These are phyloP conservation scores for Rutstroemia sp. DNA, from an alignment of 2,329 filamentous ascomycete species.

Conservation along the genomic window DNA sequence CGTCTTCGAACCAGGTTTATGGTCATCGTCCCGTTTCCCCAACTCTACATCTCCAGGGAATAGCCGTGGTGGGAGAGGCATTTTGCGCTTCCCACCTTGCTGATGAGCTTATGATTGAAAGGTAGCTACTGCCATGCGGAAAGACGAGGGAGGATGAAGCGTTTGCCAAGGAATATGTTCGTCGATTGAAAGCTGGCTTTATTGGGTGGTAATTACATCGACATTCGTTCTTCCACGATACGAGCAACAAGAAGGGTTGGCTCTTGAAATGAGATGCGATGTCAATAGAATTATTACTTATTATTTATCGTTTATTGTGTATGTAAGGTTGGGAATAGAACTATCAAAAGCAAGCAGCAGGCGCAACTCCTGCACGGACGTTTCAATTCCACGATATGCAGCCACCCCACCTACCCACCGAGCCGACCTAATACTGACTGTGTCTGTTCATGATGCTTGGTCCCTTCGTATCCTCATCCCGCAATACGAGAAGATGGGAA, in stretches of 20 bases:
- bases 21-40: slow-evolving; percentile 59
- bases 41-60: slow-evolving; percentile 52
- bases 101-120: slow-evolving; percentile 17
- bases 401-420: neutral
- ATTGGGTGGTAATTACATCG: neutral
- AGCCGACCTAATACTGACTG: neutral
- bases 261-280: neutral
- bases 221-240: neutral
- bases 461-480: no score
- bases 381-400: neutral
- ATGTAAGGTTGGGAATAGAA: neutral
- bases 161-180: neutral
- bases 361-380: neutral
- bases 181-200: neutral
- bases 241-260: neutral
- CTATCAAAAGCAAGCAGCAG: neutral
- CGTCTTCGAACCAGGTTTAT: slow-evolving; percentile 33
- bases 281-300: neutral
- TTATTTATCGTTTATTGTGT: no score
- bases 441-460: no score
- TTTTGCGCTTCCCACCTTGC: slow-evolving; percentile 25
- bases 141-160: neutral
- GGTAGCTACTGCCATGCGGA: slow-evolving; percentile 20
- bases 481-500: no score
- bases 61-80: slow-evolving; percentile 35